Evolutionary conservation across 352 stramenopile genomes (phyloP).

Genomic region (Blastocystis sp.): DNA sequence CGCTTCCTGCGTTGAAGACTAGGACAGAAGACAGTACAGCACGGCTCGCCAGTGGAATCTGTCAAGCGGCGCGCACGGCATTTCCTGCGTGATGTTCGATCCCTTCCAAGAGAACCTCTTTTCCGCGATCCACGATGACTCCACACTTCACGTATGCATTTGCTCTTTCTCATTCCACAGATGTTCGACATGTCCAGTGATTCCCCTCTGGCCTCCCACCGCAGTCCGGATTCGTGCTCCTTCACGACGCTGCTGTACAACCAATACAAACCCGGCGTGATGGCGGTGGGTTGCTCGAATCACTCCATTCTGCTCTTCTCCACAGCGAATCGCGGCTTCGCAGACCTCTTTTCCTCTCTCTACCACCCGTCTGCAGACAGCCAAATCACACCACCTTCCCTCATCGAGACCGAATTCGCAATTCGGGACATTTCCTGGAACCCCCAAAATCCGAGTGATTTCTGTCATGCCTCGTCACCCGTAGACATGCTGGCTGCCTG

Average conservation of each 20-base stretch:
- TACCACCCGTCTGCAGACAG: not conserved
- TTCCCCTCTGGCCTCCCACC: not conserved
- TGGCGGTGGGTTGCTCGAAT: conserved; percentile 29
- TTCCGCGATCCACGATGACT: conserved; percentile 27
- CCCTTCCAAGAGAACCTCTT: conserved; percentile 48
- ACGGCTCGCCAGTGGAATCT: conserved; percentile 8
- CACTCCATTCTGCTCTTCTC: conserved; percentile 54
- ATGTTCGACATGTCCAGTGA: conserved; percentile 25
- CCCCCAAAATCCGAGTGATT: conserved; percentile 29
- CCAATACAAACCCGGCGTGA: conserved; percentile 28
- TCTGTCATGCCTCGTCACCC: not conserved
- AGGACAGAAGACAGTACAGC: conserved; percentile 19
- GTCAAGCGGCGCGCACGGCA: not conserved
- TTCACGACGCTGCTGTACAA: conserved; percentile 56
- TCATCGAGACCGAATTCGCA: conserved; percentile 54
- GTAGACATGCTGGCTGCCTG: conserved; percentile 20
- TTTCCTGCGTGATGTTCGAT: conserved; percentile 52
- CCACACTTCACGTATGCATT: conserved; percentile 19
- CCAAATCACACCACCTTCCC: not conserved
- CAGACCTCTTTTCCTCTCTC: conserved; percentile 21
- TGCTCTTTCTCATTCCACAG: not conserved
- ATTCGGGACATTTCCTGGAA: conserved; percentile 45
- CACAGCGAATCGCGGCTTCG: not conserved
- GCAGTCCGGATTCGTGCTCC: not conserved
- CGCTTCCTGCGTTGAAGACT: not conserved